A percentile compares a stretch with the other conserved stretches of the same genome.
Evolutionary conservation across 768 basidiomycete species (phyloP).

Genomic region (Gautieria morchelliformis): DNA sequence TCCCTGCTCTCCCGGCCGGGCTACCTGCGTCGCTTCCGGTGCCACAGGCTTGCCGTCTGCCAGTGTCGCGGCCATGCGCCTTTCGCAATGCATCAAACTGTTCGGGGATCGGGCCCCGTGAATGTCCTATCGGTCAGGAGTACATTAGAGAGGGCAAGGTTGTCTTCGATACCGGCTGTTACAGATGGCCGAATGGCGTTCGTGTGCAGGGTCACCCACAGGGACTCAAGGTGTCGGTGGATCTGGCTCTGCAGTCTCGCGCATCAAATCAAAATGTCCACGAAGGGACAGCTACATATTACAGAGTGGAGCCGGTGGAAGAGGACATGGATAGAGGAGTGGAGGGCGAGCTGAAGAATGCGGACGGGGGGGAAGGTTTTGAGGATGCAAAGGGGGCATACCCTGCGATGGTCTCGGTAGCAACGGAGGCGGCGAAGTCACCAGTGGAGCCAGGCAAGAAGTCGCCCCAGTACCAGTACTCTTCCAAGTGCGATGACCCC

Average conservation of each 20-base stretch:
- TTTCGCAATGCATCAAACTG: neutral
- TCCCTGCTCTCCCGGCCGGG: neutral
- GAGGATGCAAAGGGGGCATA: neutral
- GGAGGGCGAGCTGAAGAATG: no score
- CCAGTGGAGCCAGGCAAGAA: neutral
- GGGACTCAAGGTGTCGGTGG: neutral
- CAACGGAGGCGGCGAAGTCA: neutral
- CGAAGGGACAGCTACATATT: no score
- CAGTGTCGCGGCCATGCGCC: no score
- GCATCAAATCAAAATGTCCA: no score
- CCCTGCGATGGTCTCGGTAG: neutral
- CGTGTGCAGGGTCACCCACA: neutral
- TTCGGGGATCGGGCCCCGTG: neutral
- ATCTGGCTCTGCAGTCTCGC: neutral
- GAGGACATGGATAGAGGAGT: no score
- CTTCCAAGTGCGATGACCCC: neutral
- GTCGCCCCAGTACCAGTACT: slow-evolving; percentile 1
- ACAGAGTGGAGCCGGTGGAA: no score
- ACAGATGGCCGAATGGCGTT: neutral
- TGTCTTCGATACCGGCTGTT: neutral
- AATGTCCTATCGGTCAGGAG: neutral
- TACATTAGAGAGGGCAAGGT: neutral
- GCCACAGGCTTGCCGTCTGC: no score
- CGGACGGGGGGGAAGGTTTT: no score
- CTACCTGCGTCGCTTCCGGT: neutral